Evolutionary conservation across 768 basidiomycete species (phyloP).

Genomic region (Termitomyces sp.): DNA sequence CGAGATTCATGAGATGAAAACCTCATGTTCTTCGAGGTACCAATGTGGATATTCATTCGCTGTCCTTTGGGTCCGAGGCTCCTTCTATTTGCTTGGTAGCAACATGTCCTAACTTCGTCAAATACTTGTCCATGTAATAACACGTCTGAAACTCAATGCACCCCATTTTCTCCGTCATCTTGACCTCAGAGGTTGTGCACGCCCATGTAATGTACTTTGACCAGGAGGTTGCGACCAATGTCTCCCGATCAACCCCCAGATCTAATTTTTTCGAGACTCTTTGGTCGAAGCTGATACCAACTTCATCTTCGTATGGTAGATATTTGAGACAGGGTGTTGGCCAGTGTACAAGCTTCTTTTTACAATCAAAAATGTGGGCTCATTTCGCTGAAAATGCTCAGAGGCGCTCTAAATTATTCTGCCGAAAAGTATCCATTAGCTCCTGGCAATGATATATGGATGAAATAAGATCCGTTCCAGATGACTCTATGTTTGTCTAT

Average conservation of each 20-base stretch:
- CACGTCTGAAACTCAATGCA: slow-evolving; percentile 18
- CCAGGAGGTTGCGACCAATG: slow-evolving; percentile 26
- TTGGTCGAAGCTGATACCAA: slow-evolving; percentile 41
- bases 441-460: not conserved
- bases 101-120: slow-evolving; percentile 37
- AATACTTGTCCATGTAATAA: slow-evolving; percentile 32
- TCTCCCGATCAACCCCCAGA: slow-evolving; percentile 35
- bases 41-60: slow-evolving; percentile 34
- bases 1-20: slow-evolving; percentile 12
- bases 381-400: not conserved
- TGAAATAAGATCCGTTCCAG: not conserved
- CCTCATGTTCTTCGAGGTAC: slow-evolving; percentile 30
- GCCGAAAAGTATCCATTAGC: not conserved
- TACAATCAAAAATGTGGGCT: not conserved
- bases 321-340: slow-evolving; percentile 31
- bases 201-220: slow-evolving; percentile 37
- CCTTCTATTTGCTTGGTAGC: slow-evolving; percentile 18
- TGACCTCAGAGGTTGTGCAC: slow-evolving; percentile 36
- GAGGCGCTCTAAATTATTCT: not conserved
- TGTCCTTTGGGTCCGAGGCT: slow-evolving; percentile 26
- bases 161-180: slow-evolving; percentile 38
- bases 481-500: not conserved
- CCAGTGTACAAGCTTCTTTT: not conserved
- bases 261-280: slow-evolving; percentile 34
- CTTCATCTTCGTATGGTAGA: slow-evolving; percentile 48